Percentiles rank a stretch among this genome's conserved stretches.
These are phyloP conservation scores for Hortiboletus rubellus DNA, from an alignment of 1,284 basidiomycete species.

Conservation along the genomic window DNA sequence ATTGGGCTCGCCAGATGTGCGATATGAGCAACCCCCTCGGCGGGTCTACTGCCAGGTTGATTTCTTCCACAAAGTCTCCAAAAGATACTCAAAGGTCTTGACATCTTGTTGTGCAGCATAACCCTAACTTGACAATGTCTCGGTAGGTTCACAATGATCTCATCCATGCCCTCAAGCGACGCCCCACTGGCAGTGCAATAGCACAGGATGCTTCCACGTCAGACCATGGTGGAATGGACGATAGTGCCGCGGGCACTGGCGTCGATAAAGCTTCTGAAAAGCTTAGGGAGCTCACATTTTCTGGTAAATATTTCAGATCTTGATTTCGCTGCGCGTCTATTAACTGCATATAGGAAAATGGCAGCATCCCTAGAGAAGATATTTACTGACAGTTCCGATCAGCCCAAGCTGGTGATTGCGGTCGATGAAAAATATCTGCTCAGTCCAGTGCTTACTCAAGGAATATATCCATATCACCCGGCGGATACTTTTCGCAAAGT, in stretches of 20 bases:
- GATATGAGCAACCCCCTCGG: neutral
- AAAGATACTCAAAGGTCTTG: slow-evolving; percentile 1
- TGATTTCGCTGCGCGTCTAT: too few species aligned
- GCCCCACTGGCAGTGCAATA: neutral
- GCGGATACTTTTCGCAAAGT: too few species aligned
- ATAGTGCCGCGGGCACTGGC: neutral
- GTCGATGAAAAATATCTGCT: too few species aligned
- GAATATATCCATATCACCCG: too few species aligned
- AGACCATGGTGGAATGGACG: too few species aligned
- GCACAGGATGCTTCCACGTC: too few species aligned
- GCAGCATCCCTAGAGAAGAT: too few species aligned
- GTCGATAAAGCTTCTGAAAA: neutral
- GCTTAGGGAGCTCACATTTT: neutral
- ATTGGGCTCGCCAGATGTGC: neutral
- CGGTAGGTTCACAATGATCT: neutral
- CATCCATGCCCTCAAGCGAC: neutral
- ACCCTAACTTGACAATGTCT: neutral
- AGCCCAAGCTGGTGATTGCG: too few species aligned
- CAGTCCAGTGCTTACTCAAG: too few species aligned
- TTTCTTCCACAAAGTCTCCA: neutral
- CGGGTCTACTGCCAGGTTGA: neutral
- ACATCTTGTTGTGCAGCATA: rapidly evolving
- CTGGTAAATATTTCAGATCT: neutral
- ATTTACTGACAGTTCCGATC: too few species aligned
- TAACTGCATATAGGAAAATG: too few species aligned